phyloP scores from a whole-genome alignment of 176 grass and related monocot genomes.

The Cenchrus purpureus region DNA sequence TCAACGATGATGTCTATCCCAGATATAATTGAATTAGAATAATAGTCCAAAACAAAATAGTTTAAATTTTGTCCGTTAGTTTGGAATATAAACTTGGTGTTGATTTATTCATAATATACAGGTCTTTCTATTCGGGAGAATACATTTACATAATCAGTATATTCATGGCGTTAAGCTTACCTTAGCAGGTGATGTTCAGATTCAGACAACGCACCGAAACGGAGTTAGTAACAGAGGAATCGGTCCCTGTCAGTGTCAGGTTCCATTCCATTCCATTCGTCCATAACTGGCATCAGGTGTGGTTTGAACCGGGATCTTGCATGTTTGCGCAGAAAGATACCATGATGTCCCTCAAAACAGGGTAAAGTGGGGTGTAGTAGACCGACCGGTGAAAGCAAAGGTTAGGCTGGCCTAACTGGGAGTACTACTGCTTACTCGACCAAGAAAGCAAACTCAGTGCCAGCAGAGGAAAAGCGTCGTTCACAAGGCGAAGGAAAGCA shows the following conservation, averaged over 20 bases:
- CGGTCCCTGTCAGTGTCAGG: neutral
- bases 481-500: constrained; percentile 39
- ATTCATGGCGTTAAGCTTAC: neutral
- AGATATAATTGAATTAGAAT: no score
- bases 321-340: neutral
- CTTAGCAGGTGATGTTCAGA: neutral
- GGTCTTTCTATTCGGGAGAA: no score
- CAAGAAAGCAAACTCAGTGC: neutral
- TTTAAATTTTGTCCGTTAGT: no score
- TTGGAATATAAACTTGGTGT: no score
- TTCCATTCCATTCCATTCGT: neutral
- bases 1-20: neutral
- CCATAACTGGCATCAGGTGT: neutral
- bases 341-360: constrained; percentile 27
- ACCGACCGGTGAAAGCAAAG: constrained; percentile 25
- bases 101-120: no score
- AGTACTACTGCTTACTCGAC: neutral
- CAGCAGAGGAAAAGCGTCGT: neutral
- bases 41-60: no score
- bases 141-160: no score
- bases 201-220: neutral
- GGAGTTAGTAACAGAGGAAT: no score
- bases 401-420: neutral
- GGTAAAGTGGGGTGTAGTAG: neutral
- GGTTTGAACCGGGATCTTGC: neutral